Conservation (phyloP, 1,284 basidiomycete species). For the Puccinia triticina region DNA sequence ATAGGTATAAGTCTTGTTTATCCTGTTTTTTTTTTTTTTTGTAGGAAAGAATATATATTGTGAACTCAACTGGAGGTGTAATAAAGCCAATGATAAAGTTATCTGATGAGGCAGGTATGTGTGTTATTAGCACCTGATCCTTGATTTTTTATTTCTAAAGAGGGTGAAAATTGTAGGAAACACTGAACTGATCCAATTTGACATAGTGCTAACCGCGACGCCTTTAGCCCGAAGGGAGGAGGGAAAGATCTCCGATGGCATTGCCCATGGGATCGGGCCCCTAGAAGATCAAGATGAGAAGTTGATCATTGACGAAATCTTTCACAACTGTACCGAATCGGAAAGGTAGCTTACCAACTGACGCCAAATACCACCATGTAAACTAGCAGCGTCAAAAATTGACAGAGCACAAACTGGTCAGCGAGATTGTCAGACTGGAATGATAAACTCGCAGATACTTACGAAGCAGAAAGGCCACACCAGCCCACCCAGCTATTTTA, state of each 20-base stretch:
- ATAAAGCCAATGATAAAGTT: constrained; percentile 51
- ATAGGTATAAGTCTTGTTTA: background rate
- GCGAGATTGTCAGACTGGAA: background rate
- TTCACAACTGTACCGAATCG: background rate
- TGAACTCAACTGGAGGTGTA: constrained; percentile 52
- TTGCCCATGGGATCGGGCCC: constrained; percentile 55
- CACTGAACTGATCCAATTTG: constrained; percentile 58
- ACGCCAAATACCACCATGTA: constrained; percentile 55
- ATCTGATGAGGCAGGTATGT: background rate
- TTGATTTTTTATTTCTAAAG: background rate
- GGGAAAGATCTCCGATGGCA: constrained; percentile 58
- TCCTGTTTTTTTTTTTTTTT: background rate
- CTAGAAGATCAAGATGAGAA: background rate
- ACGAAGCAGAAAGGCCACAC: constrained; percentile 43
- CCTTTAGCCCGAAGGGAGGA: constrained; percentile 58
- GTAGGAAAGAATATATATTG: background rate
- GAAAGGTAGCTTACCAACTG: constrained; percentile 43
- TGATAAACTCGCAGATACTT: background rate
- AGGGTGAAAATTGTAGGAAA: background rate
- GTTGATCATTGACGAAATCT: background rate
- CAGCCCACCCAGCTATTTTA: constrained; percentile 51
- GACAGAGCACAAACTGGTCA: background rate
- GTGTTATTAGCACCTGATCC: background rate
- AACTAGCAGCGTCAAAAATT: constrained; percentile 6
- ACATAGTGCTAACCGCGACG: constrained; percentile 57